A percentile compares a stretch with the other conserved stretches of the same genome.
phyloP scores from a whole-genome alignment of 1,284 basidiomycete species.

The Papiliotrema flavescens region DNA sequence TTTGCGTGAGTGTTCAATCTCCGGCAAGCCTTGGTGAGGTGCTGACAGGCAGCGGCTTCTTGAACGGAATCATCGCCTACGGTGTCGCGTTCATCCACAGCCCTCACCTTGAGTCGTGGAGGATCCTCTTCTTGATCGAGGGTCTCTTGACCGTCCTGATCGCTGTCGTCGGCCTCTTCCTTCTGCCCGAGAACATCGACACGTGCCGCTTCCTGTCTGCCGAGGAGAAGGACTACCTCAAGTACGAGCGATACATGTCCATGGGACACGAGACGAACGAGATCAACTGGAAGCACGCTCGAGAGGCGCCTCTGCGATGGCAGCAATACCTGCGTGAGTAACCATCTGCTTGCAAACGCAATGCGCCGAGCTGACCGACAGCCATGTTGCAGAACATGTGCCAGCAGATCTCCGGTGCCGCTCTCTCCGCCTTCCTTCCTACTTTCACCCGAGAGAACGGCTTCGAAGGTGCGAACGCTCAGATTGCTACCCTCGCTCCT shows the following conservation, averaged over 20 bases:
- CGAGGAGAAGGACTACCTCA: conserved; percentile 7
- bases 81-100: conserved; percentile 16
- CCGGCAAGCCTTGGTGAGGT: too few species aligned
- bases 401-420: conserved; percentile 11
- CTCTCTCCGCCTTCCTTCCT: conserved; percentile 11
- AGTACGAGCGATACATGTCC: conserved; percentile 2
- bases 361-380: neutral
- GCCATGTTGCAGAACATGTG: conserved; percentile 3
- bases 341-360: too few species aligned
- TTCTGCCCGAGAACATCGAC: conserved; percentile 71
- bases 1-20: neutral
- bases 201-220: neutral
- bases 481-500: conserved; percentile 10
- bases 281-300: conserved; percentile 16
- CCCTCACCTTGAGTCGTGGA: conserved; percentile 7
- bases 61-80: conserved; percentile 24
- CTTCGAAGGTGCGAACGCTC: conserved; percentile 11
- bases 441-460: conserved; percentile 10
- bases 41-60: neutral
- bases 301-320: conserved; percentile 6
- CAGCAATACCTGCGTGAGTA: conserved; percentile 11
- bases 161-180: conserved; percentile 59
- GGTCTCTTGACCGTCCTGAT: conserved; percentile 54
- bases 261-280: conserved; percentile 2
- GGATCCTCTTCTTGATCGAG: conserved; percentile 4